Percentiles rank a stretch among this genome's conserved stretches.
Evolutionary conservation across 108 stramenopile species (phyloP).

Genomic region (Cyclotella distinguenda): DNA sequence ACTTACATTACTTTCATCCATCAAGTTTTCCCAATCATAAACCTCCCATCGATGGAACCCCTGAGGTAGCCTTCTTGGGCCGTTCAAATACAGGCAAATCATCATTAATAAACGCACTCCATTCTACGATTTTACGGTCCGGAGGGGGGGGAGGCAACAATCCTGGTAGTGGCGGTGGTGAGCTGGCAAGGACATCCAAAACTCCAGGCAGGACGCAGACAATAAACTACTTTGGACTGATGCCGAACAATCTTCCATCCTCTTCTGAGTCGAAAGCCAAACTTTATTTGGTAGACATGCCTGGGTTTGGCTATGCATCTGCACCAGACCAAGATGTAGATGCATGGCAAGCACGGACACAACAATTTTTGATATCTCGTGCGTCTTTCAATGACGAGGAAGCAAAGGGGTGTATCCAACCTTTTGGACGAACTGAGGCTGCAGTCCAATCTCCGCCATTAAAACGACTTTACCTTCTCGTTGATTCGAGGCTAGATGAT

Average conservation of each 20-base stretch:
- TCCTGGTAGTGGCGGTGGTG: slow-evolving; percentile 39
- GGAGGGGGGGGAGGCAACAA: slow-evolving; percentile 9
- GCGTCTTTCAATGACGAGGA: slow-evolving; percentile 4
- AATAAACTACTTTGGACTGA: slow-evolving; percentile 82
- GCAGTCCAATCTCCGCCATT: slow-evolving; percentile 30
- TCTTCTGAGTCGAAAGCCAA: slow-evolving; percentile 5
- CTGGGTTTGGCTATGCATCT: slow-evolving; percentile 80
- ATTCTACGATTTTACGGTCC: slow-evolving; percentile 37
- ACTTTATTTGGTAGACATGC: slow-evolving; percentile 67
- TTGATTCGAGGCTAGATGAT: slow-evolving; percentile 68
- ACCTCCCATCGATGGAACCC: slow-evolving; percentile 53
- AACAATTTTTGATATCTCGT: slow-evolving; percentile 61
- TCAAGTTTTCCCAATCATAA: slow-evolving; percentile 50
- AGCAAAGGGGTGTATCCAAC: background rate
- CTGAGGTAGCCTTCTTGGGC: slow-evolving; percentile 93
- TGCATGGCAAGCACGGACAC: slow-evolving; percentile 79
- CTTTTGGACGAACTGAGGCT: slow-evolving; percentile 19
- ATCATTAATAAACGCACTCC: slow-evolving; percentile 80
- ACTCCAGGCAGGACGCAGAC: slow-evolving; percentile 90
- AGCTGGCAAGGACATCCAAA: slow-evolving; percentile 81
- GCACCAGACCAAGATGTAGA: slow-evolving; percentile 69
- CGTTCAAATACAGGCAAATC: slow-evolving; percentile 94
- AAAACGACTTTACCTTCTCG: slow-evolving; percentile 64
- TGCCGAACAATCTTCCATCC: slow-evolving; percentile 21
- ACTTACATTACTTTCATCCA: slow-evolving; percentile 66